Evolutionary conservation across 2,329 filamentous ascomycete genomes (phyloP).

Genomic region (Fusarium fujikuroi): DNA sequence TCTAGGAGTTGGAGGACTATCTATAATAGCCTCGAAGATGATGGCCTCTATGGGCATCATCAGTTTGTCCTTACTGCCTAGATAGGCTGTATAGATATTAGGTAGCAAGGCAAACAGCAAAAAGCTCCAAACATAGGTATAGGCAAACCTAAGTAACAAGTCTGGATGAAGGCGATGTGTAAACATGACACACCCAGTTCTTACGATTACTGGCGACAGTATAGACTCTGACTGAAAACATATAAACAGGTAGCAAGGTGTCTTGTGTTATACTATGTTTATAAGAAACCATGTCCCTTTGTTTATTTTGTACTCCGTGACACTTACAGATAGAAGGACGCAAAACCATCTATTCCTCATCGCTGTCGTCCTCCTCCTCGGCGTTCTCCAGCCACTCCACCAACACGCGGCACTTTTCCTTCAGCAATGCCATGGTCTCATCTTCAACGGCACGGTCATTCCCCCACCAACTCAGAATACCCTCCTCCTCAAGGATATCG

Average conservation of each 20-base stretch:
- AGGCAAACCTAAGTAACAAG: background rate
- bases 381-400: slow-evolving; percentile 87
- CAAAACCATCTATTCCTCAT: slow-evolving; percentile 42
- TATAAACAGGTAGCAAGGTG: background rate
- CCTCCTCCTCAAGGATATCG: slow-evolving; percentile 90
- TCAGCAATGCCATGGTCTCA: slow-evolving; percentile 76
- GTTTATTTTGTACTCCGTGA: slow-evolving; percentile 31
- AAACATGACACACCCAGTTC: background rate
- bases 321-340: slow-evolving; percentile 7
- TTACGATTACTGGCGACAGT: background rate
- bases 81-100: background rate
- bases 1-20: background rate
- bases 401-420: slow-evolving; percentile 78
- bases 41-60: background rate
- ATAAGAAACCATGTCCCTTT: slow-evolving; percentile 6
- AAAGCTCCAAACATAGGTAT: background rate
- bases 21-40: background rate
- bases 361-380: slow-evolving; percentile 74
- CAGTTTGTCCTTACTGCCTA: background rate
- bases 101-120: background rate
- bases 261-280: background rate
- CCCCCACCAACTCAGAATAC: slow-evolving; percentile 88
- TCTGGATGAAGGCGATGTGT: background rate
- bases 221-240: background rate
- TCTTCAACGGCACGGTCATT: slow-evolving; percentile 74